Percentiles rank a stretch among this genome's conserved stretches.
Evolutionary conservation across 2,329 filamentous ascomycete species (phyloP).

Genomic region (Monosporascus sp.): DNA sequence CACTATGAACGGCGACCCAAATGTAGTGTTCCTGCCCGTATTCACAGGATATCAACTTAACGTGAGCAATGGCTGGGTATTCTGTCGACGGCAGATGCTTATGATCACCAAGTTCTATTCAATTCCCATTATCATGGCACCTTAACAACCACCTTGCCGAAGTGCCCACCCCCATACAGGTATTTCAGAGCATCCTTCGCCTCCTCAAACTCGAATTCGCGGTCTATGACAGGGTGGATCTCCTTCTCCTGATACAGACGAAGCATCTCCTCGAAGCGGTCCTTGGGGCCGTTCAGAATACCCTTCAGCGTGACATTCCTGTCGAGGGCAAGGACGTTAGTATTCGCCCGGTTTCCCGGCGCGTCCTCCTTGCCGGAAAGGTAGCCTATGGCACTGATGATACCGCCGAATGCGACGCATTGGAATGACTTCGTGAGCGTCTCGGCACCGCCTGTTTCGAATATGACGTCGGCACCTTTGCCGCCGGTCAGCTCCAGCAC

Average conservation of each 20-base stretch:
- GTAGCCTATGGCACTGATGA: constrained; percentile 41
- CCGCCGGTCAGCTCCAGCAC: constrained; percentile 40
- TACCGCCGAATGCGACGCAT: constrained; percentile 47
- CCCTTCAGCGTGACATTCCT: constrained; percentile 36
- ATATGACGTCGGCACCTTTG: constrained; percentile 46
- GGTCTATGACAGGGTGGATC: constrained; percentile 43
- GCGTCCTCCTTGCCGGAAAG: constrained; percentile 43
- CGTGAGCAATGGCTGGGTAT: no score
- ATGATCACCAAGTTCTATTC: no score
- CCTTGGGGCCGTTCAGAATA: constrained; percentile 53
- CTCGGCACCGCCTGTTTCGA: constrained; percentile 48
- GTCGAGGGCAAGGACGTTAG: constrained; percentile 41
- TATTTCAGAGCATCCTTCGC: constrained; percentile 46
- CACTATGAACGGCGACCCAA: no score
- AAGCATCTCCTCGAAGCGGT: constrained; percentile 51
- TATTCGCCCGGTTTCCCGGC: constrained; percentile 44
- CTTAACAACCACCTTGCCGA: constrained; percentile 52
- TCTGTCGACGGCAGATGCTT: no score
- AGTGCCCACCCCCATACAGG: constrained; percentile 46
- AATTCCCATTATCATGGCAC: constrained; percentile 11
- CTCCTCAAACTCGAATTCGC: constrained; percentile 40
- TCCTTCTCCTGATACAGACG: constrained; percentile 36
- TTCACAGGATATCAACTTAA: no score
- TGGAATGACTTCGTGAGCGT: constrained; percentile 49
- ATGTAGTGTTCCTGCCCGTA: no score